These are phyloP conservation scores for Excoecaria cochinchinensis DNA, from an alignment of 345 rosid genomes.

Conservation along the genomic window DNA sequence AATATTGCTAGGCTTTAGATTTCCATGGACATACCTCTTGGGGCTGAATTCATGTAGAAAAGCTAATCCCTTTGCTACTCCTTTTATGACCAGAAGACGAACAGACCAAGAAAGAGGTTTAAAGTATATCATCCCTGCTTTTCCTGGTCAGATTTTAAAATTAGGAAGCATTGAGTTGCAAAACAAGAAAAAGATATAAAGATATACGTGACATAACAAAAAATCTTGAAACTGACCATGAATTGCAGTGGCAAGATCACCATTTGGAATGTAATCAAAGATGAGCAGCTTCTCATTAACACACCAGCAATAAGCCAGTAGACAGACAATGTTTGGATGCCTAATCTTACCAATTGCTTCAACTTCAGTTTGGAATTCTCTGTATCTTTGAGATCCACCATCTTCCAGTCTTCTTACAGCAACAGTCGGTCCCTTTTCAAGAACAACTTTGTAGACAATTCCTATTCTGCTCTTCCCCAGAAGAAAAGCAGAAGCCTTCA, in stretches of 20 bases:
- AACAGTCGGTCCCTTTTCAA: constrained; percentile 26
- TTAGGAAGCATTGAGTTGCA: neutral
- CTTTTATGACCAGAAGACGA: constrained; percentile 24
- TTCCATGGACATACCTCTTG: constrained; percentile 32
- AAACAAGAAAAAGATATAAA: neutral
- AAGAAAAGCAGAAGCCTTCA: constrained; percentile 36
- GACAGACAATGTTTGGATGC: constrained; percentile 28
- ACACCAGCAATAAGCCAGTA: constrained; percentile 34
- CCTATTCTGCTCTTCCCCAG: constrained; percentile 24
- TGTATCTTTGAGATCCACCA: constrained; percentile 25
- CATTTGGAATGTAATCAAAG: constrained; percentile 27
- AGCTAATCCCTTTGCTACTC: constrained; percentile 26
- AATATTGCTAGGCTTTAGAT: constrained; percentile 26
- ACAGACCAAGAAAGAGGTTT: constrained; percentile 27
- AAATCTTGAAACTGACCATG: constrained; percentile 22
- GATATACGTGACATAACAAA: neutral
- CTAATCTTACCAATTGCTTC: constrained; percentile 28
- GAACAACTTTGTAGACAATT: constrained; percentile 32
- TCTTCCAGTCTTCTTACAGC: constrained; percentile 33
- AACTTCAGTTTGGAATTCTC: constrained; percentile 29
- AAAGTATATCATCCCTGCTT: constrained; percentile 21
- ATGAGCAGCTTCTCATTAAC: constrained; percentile 30
- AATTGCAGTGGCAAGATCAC: constrained; percentile 27
- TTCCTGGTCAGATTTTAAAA: constrained; percentile 19
- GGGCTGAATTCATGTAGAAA: constrained; percentile 27